Percentiles rank a stretch among this genome's conserved stretches.
These are phyloP conservation scores for Fusarium sp. DNA, from an alignment of 2,329 filamentous ascomycete species.

Conservation along the genomic window DNA sequence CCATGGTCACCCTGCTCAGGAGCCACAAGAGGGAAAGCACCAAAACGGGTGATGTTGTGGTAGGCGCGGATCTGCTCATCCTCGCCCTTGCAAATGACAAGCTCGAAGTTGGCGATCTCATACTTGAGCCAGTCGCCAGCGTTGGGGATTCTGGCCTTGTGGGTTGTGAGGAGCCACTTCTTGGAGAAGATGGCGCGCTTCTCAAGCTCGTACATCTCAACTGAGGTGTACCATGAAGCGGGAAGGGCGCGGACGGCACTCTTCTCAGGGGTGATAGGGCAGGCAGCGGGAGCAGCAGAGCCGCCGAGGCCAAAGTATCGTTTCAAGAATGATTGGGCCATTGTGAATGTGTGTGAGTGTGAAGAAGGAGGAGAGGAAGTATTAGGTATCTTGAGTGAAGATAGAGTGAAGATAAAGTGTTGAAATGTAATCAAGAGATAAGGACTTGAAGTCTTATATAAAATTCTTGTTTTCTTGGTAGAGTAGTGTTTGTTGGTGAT, in stretches of 20 bases:
- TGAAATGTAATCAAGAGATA: slow-evolving; percentile 9
- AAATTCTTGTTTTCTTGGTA: slow-evolving; percentile 25
- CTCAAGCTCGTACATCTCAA: slow-evolving; percentile 71
- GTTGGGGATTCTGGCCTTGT: slow-evolving; percentile 65
- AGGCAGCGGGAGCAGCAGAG: slow-evolving; percentile 26
- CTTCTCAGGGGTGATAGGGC: slow-evolving; percentile 35
- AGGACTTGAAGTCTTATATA: slow-evolving; percentile 32
- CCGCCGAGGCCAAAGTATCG: slow-evolving; percentile 58
- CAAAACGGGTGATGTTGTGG: slow-evolving; percentile 75
- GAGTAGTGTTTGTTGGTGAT: slow-evolving; percentile 36
- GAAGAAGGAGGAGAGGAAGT: slow-evolving; percentile 10
- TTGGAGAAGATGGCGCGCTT: slow-evolving; percentile 70
- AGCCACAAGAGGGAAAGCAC: slow-evolving; percentile 68
- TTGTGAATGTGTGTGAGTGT: slow-evolving; percentile 34
- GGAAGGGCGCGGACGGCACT: slow-evolving; percentile 59
- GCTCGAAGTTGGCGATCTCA: slow-evolving; percentile 68
- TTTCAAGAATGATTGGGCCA: slow-evolving; percentile 52
- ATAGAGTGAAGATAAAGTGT: slow-evolving; percentile 13
- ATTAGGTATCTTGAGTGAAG: slow-evolving; percentile 20
- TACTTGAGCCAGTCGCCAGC: slow-evolving; percentile 71
- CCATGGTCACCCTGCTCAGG: slow-evolving; percentile 65
- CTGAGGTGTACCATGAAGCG: slow-evolving; percentile 66
- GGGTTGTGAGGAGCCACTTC: slow-evolving; percentile 70
- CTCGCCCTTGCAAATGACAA: slow-evolving; percentile 67
- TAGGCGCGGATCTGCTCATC: slow-evolving; percentile 70